phyloP scores from a whole-genome alignment of 2,329 filamentous ascomycete species.

The Emericellopsis atlantica region DNA sequence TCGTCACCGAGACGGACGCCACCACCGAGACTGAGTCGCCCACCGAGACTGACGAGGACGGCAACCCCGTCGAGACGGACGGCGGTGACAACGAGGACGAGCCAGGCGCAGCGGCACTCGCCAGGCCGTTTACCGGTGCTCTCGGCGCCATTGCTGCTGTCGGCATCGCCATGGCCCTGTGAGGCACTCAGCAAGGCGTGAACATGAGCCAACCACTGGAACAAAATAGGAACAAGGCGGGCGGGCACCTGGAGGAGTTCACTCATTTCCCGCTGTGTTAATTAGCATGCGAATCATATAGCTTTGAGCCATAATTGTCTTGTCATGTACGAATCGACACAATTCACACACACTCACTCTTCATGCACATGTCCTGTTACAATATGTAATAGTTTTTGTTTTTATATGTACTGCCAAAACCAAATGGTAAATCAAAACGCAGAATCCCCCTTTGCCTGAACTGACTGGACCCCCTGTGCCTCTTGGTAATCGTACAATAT shows the following conservation, averaged over 20 bases:
- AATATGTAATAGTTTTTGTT: too few relatives aligned
- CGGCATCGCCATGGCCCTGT: slow-evolving; percentile 1
- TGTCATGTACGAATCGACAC: too few relatives aligned
- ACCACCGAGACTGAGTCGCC: background rate
- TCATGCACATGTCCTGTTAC: too few relatives aligned
- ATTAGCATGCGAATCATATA: background rate
- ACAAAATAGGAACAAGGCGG: background rate
- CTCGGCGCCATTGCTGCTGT: background rate
- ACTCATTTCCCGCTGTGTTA: background rate
- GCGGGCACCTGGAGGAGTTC: background rate
- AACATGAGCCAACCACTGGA: too few relatives aligned
- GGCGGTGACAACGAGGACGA: background rate
- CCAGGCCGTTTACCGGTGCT: background rate
- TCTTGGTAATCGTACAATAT: too few relatives aligned
- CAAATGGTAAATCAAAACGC: too few relatives aligned
- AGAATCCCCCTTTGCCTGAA: too few relatives aligned
- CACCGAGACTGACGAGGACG: background rate
- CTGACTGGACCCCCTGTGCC: too few relatives aligned
- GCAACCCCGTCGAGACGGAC: background rate
- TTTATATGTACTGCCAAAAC: too few relatives aligned
- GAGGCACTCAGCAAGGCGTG: background rate
- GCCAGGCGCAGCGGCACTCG: background rate
- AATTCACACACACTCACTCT: too few relatives aligned
- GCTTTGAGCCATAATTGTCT: too few relatives aligned
- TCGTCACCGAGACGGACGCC: background rate